These are phyloP conservation scores for Mycena indigotica DNA, from an alignment of 768 basidiomycete species.

Conservation along the genomic window DNA sequence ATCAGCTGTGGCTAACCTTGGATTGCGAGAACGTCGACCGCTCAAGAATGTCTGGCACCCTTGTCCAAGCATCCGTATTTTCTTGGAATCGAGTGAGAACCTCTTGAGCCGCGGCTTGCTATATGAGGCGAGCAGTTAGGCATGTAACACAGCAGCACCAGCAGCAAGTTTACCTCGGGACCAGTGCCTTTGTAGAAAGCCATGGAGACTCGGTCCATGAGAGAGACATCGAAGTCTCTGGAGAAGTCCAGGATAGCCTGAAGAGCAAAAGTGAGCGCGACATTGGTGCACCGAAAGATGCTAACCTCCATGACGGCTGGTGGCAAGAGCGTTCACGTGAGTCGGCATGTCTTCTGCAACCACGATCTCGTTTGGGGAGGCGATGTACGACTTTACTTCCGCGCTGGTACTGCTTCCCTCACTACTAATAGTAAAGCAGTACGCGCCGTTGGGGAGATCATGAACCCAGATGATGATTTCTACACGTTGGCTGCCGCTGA, in stretches of 20 bases:
- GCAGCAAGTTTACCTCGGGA: conserved; percentile 62
- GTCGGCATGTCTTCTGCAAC: conserved; percentile 37
- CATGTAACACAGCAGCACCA: conserved; percentile 13
- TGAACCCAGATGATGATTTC: conserved; percentile 80
- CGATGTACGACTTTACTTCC: conserved; percentile 37
- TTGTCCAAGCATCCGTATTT: conserved; percentile 94
- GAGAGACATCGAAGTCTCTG: conserved; percentile 87
- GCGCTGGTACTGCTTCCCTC: not conserved
- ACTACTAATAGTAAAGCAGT: conserved; percentile 52
- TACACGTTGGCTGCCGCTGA: conserved; percentile 74
- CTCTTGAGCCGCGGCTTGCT: conserved; percentile 97
- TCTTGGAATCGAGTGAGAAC: conserved; percentile 86
- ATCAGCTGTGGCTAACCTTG: conserved; percentile 53
- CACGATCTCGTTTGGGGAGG: conserved; percentile 50
- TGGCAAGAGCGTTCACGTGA: not conserved
- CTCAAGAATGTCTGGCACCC: conserved; percentile 93
- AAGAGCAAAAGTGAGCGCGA: conserved; percentile 20
- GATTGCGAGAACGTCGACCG: conserved; percentile 81
- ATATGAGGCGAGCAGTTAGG: conserved; percentile 30
- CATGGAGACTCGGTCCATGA: conserved; percentile 93
- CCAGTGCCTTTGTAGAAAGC: conserved; percentile 87
- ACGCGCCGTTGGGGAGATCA: conserved; percentile 68
- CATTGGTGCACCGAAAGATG: conserved; percentile 12
- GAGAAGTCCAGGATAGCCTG: conserved; percentile 93
- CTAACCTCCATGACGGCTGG: conserved; percentile 52